Evolutionary conservation across 73 alveolate species (phyloP), one percentile per base, ranked within the genome.

Genomic region (Paramecium pentaurelia): DNA sequence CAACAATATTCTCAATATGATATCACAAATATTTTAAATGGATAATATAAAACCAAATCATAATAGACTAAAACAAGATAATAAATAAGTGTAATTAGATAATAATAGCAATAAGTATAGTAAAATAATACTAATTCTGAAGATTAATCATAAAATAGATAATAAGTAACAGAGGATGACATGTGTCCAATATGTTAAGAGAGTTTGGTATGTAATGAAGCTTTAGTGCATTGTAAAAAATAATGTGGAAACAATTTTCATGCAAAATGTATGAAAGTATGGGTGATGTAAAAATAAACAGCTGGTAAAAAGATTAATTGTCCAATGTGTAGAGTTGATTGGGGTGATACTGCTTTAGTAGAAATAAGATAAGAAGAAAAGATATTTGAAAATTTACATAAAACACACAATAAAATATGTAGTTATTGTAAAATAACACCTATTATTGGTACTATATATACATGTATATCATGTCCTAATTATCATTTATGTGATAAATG

Each of bases 241-340:
- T 75, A 93, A 86, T 92, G 95, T 58, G 95, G 95, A 38, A 93
- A 92, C 37, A 88, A 92, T 64, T 92, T 92, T 20, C 95, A 92
- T 86, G 95, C 92, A 4, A 86, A 92, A 86, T 92, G 95, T 20
- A 92, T 92, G 95, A 92, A 92, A 32, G 95, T 92, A 1, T 92
- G 95, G 95, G 95, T 93, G 25, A 59, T 60, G 30, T 86, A 92
- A 44, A 92, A 92, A 92, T 37, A 47, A 86, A 28, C 95, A 4
- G 37, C 89, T 3, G 71, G 68, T 27, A 93, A 92, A 45, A 22
- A 32, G 60, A 85, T 92, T 11, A 73, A 83, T 34, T 92, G 95
- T 47, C 94, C 94, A 37, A 42, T 92, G 80, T 92, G 95, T 64
- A 85, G 95, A 88, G 84, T 45, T 22, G 95, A 92, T 25, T 92